phyloP scores from a whole-genome alignment of 352 stramenopile genomes.

The Globisporangium acanthophoron region DNA sequence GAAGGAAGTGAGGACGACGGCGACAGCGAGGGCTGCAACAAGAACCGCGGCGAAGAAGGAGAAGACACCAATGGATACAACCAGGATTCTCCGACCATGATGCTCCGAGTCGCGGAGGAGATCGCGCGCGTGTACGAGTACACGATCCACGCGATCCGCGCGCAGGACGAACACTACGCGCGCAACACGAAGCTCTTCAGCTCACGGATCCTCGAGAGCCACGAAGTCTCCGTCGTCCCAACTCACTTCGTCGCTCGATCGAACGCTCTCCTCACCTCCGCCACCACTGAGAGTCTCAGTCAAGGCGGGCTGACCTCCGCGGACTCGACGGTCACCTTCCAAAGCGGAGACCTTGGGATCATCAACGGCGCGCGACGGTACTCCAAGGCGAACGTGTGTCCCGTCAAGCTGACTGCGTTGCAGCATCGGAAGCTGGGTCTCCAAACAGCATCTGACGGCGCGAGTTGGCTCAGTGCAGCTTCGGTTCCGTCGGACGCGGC shows the following conservation, averaged over 20 bases:
- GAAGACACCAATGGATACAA: not conserved
- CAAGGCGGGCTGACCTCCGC: not conserved
- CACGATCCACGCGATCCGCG: slow-evolving; percentile 29
- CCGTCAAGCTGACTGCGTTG: slow-evolving; percentile 5
- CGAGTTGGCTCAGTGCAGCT: not conserved
- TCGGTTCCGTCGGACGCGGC: slow-evolving; percentile 4
- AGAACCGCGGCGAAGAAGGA: not conserved
- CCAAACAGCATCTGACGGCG: not conserved
- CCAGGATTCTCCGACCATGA: not conserved
- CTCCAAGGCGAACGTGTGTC: slow-evolving; percentile 18
- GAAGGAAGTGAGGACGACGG: not conserved
- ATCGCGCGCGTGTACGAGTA: slow-evolving; percentile 19
- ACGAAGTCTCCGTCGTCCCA: slow-evolving; percentile 48
- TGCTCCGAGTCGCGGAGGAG: not conserved
- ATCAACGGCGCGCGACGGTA: slow-evolving; percentile 43
- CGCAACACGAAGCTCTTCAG: slow-evolving; percentile 58
- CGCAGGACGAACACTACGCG: slow-evolving; percentile 66
- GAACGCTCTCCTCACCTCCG: not conserved
- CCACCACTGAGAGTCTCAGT: not conserved
- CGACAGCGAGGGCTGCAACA: not conserved
- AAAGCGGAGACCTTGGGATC: slow-evolving; percentile 28
- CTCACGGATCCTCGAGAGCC: slow-evolving; percentile 53
- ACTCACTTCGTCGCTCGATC: not conserved
- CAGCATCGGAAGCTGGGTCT: not conserved
- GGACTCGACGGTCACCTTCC: not conserved